Percentiles rank a stretch among this genome's conserved stretches.
These are phyloP conservation scores for Triglochin maritima DNA, from an alignment of 106 monocot genomes.

Conservation along the genomic window DNA sequence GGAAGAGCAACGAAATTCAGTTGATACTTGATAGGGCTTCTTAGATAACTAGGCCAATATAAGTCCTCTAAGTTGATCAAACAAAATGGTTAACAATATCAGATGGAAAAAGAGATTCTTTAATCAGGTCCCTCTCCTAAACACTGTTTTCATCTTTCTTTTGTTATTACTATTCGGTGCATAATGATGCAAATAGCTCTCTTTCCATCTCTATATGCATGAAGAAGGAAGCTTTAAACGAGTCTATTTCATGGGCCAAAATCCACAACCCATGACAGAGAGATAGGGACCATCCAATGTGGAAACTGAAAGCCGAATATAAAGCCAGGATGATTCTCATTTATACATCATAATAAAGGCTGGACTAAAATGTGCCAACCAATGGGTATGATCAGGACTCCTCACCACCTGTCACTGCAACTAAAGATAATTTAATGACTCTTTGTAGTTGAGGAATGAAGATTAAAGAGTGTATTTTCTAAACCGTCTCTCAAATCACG, in stretches of 20 bases:
- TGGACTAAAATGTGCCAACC: constrained; percentile 4
- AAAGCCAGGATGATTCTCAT: background rate
- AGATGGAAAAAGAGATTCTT: too few species aligned
- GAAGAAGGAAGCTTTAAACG: background rate
- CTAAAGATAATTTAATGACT: background rate
- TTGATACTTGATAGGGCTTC: too few species aligned
- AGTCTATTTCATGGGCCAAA: constrained; percentile 2
- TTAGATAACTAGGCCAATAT: too few species aligned
- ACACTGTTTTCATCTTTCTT: background rate
- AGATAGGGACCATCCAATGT: constrained; percentile 1
- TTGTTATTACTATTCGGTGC: background rate
- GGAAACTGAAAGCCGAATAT: constrained; percentile 4
- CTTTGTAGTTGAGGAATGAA: background rate
- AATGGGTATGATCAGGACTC: background rate
- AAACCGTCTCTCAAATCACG: background rate
- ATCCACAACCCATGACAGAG: constrained; percentile 2
- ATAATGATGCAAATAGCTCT: background rate
- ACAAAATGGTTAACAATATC: too few species aligned
- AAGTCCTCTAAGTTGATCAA: too few species aligned
- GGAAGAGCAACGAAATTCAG: too few species aligned
- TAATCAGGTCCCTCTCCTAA: background rate
- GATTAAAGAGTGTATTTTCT: background rate
- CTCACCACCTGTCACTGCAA: background rate
- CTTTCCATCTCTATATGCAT: background rate
- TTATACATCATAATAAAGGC: constrained; percentile 1